Evolutionary conservation across 495 filamentous ascomycete species (phyloP).

Genomic region (Thermochaetoides thermophila): DNA sequence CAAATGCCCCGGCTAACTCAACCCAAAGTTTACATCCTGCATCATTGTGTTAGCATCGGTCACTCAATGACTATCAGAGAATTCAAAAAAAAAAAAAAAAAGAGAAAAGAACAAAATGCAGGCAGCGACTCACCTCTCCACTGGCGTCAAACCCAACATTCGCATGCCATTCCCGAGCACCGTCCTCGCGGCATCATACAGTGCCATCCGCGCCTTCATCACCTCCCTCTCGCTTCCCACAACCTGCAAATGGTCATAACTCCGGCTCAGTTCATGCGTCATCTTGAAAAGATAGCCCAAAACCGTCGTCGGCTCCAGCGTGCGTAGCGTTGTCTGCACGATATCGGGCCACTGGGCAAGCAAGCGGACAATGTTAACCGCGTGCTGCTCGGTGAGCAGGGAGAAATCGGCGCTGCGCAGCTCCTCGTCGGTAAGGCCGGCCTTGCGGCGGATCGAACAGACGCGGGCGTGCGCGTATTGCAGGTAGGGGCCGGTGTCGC

Average conservation of each 20-base stretch:
- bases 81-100: too few relatives aligned
- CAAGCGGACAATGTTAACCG: constrained; percentile 43
- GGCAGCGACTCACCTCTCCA: constrained; percentile 47
- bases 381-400: constrained; percentile 44
- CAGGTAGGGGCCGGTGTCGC: constrained; percentile 54
- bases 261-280: constrained; percentile 70
- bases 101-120: too few relatives aligned
- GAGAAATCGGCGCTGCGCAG: constrained; percentile 41
- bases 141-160: constrained; percentile 62
- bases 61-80: too few relatives aligned
- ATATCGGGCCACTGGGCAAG: constrained; percentile 53
- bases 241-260: constrained; percentile 69
- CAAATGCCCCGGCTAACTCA: too few relatives aligned
- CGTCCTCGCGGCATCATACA: constrained; percentile 65
- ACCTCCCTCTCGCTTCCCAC: constrained; percentile 56
- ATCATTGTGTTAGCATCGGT: too few relatives aligned
- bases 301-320: constrained; percentile 50
- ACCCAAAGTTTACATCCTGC: too few relatives aligned
- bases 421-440: constrained; percentile 36
- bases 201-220: constrained; percentile 63
- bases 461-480: constrained; percentile 56
- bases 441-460: constrained; percentile 43
- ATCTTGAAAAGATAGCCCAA: constrained; percentile 78
- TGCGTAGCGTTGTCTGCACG: constrained; percentile 46
- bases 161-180: constrained; percentile 77